A percentile compares a stretch with the other conserved stretches of the same genome.
These are phyloP conservation scores for Russula emetica DNA, from an alignment of 768 basidiomycete genomes.

Conservation along the genomic window DNA sequence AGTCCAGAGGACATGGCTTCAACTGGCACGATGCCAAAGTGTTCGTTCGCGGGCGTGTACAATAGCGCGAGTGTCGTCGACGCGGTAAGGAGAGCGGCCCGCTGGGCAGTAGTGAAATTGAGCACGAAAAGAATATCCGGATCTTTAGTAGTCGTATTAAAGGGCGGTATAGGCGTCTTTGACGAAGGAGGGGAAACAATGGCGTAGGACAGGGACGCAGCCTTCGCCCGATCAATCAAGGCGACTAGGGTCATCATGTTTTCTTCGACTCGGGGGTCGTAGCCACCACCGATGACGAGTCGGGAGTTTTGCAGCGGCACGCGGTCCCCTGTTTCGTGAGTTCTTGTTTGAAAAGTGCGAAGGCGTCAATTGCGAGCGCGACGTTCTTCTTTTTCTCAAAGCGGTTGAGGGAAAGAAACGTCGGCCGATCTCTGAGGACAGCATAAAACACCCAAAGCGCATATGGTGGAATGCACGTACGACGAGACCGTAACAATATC, in stretches of 20 bases:
- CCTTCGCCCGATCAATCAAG: slow-evolving; percentile 57
- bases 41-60: slow-evolving; percentile 93
- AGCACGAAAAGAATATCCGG: slow-evolving; percentile 83
- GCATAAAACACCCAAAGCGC: slow-evolving; percentile 7
- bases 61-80: slow-evolving; percentile 67
- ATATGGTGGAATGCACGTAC: slow-evolving; percentile 39
- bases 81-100: slow-evolving; percentile 71
- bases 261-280: slow-evolving; percentile 82
- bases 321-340: slow-evolving; percentile 21
- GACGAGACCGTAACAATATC: slow-evolving; percentile 54
- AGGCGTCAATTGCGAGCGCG: slow-evolving; percentile 74
- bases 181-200: slow-evolving; percentile 48
- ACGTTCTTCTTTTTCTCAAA: slow-evolving; percentile 96
- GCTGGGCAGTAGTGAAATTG: slow-evolving; percentile 83
- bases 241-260: slow-evolving; percentile 65
- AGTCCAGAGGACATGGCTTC: slow-evolving; percentile 92
- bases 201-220: slow-evolving; percentile 53
- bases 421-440: slow-evolving; percentile 52
- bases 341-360: slow-evolving; percentile 50
- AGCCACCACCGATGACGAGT: slow-evolving; percentile 87
- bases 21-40: slow-evolving; percentile 95
- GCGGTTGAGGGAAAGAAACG: slow-evolving; percentile 84
- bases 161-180: slow-evolving; percentile 39
- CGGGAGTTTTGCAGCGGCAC: slow-evolving; percentile 42
- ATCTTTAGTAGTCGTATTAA: slow-evolving; percentile 37